phyloP scores from a whole-genome alignment of 2,329 filamentous ascomycete genomes.

The Colletotrichum tropicicola region DNA sequence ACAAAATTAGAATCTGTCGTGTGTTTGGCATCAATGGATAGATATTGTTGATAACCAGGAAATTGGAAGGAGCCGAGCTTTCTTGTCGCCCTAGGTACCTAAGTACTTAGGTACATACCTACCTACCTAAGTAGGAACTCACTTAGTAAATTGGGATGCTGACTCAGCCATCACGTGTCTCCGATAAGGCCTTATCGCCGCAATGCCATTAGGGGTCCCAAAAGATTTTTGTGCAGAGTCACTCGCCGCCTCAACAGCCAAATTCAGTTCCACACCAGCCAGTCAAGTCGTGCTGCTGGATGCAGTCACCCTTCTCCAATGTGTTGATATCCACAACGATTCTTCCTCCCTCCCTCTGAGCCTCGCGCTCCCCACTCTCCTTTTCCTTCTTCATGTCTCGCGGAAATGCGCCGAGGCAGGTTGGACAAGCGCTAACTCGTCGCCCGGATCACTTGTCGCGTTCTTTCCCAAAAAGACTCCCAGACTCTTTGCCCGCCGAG shows the following conservation, averaged over 20 bases:
- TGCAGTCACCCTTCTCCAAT: slow-evolving; percentile 8
- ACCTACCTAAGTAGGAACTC: no score
- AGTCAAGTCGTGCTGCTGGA: background rate
- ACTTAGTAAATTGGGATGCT: no score
- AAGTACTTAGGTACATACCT: no score
- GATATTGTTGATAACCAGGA: no score
- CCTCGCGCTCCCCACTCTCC: slow-evolving; percentile 22
- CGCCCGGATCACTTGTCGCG: background rate
- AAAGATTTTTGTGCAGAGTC: slow-evolving; percentile 17
- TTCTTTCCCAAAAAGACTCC: no score
- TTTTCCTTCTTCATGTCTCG: slow-evolving; percentile 14
- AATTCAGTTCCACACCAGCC: slow-evolving; percentile 6
- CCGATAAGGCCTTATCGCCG: slow-evolving; percentile 18
- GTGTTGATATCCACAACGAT: slow-evolving; percentile 28
- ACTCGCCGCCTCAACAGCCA: slow-evolving; percentile 14
- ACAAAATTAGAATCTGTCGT: no score
- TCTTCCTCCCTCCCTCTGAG: background rate
- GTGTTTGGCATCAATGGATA: no score
- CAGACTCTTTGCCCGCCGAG: no score
- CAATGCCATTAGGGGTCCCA: no score
- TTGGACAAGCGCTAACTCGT: background rate
- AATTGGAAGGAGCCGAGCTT: no score
- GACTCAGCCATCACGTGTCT: background rate
- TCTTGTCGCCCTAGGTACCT: no score
- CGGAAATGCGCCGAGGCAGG: background rate